Evolutionary conservation across 1,139 yeast species (phyloP).

Genomic region (Suhomyces yuchorum): DNA sequence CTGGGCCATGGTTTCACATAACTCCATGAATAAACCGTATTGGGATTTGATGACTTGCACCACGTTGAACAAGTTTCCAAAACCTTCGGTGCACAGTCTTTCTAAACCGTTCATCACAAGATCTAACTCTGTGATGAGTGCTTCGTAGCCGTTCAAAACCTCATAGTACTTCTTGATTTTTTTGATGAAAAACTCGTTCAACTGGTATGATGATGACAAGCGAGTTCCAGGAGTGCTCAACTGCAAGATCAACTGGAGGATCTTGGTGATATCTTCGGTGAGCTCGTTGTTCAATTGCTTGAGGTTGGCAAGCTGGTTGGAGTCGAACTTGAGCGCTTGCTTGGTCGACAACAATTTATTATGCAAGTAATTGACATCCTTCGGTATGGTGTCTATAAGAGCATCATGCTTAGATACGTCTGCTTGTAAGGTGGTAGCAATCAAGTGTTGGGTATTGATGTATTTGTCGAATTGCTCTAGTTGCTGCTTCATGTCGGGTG

Average conservation of each 20-base stretch:
- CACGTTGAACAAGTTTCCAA: conserved; percentile 57
- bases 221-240: conserved; percentile 69
- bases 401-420: conserved; percentile 67
- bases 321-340: conserved; percentile 60
- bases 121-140: conserved; percentile 73
- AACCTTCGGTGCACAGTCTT: conserved; percentile 46
- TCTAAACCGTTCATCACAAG: conserved; percentile 47
- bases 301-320: conserved; percentile 36
- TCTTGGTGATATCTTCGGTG: conserved; percentile 66
- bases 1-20: conserved; percentile 88
- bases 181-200: conserved; percentile 49
- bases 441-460: conserved; percentile 79
- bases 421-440: conserved; percentile 74
- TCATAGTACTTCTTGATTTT: conserved; percentile 70
- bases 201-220: conserved; percentile 54
- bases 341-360: conserved; percentile 64
- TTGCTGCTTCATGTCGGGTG: conserved; percentile 69
- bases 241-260: conserved; percentile 66
- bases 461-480: conserved; percentile 81
- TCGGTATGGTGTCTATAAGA: conserved; percentile 76
- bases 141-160: conserved; percentile 69
- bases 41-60: conserved; percentile 77
- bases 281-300: conserved; percentile 56
- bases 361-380: conserved; percentile 74
- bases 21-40: conserved; percentile 82